Evolutionary conservation across 331 rosid genomes (phyloP).

Genomic region (Stylosanthes scabra): DNA sequence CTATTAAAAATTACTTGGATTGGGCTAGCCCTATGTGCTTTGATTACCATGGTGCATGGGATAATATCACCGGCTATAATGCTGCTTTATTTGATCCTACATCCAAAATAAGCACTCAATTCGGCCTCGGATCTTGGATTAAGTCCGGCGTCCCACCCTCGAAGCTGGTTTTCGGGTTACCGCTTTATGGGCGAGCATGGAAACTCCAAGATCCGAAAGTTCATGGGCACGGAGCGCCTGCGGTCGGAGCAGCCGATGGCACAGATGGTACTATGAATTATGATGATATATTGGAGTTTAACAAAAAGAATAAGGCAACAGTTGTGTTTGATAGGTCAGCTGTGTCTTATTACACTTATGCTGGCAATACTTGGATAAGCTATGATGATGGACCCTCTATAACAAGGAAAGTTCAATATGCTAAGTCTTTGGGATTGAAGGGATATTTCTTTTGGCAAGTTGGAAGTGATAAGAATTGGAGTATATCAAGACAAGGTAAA

Average conservation of each 20-base stretch:
- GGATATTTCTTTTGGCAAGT: constrained; percentile 95
- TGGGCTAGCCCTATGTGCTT: constrained; percentile 87
- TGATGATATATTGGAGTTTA: constrained; percentile 51
- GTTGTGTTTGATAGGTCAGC: constrained; percentile 58
- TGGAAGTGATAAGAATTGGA: constrained; percentile 75
- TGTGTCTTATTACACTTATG: constrained; percentile 61
- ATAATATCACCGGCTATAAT: constrained; percentile 54
- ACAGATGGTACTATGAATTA: constrained; percentile 58
- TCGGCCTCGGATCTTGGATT: constrained; percentile 77
- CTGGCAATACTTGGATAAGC: constrained; percentile 70
- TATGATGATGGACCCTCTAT: constrained; percentile 72
- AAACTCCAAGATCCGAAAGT: constrained; percentile 46
- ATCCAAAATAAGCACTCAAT: constrained; percentile 52
- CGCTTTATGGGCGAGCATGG: constrained; percentile 82
- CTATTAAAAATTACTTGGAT: constrained; percentile 54
- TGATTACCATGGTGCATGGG: constrained; percentile 80
- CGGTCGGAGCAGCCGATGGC: constrained; percentile 61
- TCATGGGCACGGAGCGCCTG: constrained; percentile 55
- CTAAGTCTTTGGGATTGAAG: constrained; percentile 50
- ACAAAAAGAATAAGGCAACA: constrained; percentile 34
- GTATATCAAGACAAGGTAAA: constrained; percentile 61
- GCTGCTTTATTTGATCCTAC: constrained; percentile 59
- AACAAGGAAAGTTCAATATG: constrained; percentile 56
- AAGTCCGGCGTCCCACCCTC: constrained; percentile 53
- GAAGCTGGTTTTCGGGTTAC: constrained; percentile 74